Evolutionary conservation across 2,329 filamentous ascomycete genomes (phyloP), one percentile per base, ranked within the genome.

Genomic region (Aspergillus novofumigatus): DNA sequence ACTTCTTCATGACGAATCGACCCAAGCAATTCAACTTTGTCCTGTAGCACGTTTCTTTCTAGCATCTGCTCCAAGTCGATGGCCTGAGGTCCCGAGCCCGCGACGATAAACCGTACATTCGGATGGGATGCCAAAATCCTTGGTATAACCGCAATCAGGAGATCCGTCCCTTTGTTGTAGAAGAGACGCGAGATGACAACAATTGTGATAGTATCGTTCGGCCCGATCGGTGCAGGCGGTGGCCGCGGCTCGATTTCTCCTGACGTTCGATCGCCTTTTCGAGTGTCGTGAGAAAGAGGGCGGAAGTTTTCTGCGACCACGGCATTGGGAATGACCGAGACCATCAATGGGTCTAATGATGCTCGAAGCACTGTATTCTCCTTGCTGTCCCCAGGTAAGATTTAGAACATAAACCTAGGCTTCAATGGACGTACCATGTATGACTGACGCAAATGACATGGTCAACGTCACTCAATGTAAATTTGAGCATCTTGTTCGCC

Each of bases 41-140:
- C 92, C 71, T 97, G 93, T 8, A 97, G 80, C 3, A 96, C 91
- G 65, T 95, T 93, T 60, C 92, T 88, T 78, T 99, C 94, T 44
- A 99, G 86, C 89, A 97, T 99, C 70, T 99, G 95, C 74, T 99
- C 94, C 1, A 99, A 81, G 69, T 99, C 94, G 62, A 99, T 99
- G 21, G 93, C 91, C 74, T 99, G 97, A 4, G 94, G 94, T 0
- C 94, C 94, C 0, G 91, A 95, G 3, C 95, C 95, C 28, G 91
- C 94, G 64, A 99, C 97, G 68, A 99, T 91, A 75, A 99, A 99
- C 56, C 92, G 90, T 1, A 96, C 94, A 71, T 97, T 95, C 0
- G 91, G 89, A 70, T 99, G 90, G 14, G 87, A 85, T 51, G 91
- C 89, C 28, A 97, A 83, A 53, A 99, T 96, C 50, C 92, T 87